Conservation (phyloP, 1,139 yeast species). For the Saccharomycopsis crataegensis region DNA sequence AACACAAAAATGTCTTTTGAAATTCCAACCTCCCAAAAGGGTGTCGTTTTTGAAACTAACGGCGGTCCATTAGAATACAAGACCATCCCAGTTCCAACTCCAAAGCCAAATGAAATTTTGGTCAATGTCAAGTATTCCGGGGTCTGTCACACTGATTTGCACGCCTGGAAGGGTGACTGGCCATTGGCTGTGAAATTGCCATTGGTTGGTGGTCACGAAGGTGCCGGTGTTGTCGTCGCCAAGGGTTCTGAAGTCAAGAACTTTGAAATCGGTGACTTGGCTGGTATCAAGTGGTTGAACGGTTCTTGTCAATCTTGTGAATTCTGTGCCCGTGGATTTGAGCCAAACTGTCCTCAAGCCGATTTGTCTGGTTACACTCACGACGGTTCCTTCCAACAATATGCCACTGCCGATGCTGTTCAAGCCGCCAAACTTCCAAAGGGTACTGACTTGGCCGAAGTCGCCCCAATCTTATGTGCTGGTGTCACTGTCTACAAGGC, state of each 20-base stretch:
- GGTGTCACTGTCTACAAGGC: constrained; percentile 67
- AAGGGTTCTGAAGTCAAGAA: constrained; percentile 48
- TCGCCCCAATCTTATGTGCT: constrained; percentile 63
- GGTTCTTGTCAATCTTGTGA: constrained; percentile 55
- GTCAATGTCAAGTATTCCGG: constrained; percentile 68
- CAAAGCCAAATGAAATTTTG: constrained; percentile 60
- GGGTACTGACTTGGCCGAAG: constrained; percentile 48
- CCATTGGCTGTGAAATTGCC: constrained; percentile 62
- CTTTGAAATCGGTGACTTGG: constrained; percentile 53
- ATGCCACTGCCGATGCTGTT: constrained; percentile 58
- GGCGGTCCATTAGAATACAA: constrained; percentile 59
- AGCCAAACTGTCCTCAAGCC: constrained; percentile 50
- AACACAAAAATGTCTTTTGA: no score
- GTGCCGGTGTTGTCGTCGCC: constrained; percentile 61
- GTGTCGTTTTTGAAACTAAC: constrained; percentile 59
- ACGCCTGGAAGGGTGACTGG: constrained; percentile 81
- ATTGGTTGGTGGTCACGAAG: constrained; percentile 70
- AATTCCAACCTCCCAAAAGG: constrained; percentile 48
- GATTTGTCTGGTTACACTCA: constrained; percentile 60
- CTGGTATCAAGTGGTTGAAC: constrained; percentile 60
- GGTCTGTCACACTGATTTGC: constrained; percentile 74
- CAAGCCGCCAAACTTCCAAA: constrained; percentile 56
- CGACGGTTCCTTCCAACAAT: constrained; percentile 62
- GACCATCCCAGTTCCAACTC: constrained; percentile 61
- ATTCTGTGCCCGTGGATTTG: constrained; percentile 45